Conservation (phyloP, 2,329 filamentous ascomycete species). For the Lojkania enalia region DNA sequence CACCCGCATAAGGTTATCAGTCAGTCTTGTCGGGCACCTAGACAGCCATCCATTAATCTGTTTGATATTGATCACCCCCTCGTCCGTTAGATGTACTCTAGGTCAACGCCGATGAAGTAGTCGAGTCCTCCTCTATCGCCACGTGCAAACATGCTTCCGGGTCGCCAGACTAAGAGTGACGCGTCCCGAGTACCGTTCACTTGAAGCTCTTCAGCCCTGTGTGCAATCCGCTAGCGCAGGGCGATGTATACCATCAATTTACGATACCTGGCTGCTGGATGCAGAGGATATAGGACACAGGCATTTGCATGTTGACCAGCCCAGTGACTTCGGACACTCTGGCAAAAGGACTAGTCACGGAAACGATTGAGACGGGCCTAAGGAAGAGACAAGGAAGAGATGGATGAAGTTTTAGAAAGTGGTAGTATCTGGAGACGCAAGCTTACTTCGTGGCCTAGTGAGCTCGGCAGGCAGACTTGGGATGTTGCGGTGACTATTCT, state of each 20-base stretch:
- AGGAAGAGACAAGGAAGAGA: too few relatives aligned
- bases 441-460: too few relatives aligned
- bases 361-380: too few relatives aligned
- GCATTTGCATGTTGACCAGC: neutral
- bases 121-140: constrained; percentile 2
- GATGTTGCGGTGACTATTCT: too few relatives aligned
- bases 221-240: constrained; percentile 1
- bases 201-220: constrained; percentile 2
- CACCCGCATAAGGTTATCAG: neutral
- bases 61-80: constrained; percentile 7
- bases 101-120: neutral
- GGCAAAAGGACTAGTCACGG: too few relatives aligned
- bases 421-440: too few relatives aligned
- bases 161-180: neutral
- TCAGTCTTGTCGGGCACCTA: neutral
- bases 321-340: too few relatives aligned
- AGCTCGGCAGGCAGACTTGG: too few relatives aligned
- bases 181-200: constrained; percentile 10
- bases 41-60: constrained; percentile 2
- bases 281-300: neutral
- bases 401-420: too few relatives aligned
- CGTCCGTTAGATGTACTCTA: neutral
- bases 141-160: constrained; percentile 7
- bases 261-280: constrained; percentile 12
- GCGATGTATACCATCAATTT: constrained; percentile 2